Conservation (phyloP, 352 stramenopile genomes). For the Globisporangium perplexum region DNA sequence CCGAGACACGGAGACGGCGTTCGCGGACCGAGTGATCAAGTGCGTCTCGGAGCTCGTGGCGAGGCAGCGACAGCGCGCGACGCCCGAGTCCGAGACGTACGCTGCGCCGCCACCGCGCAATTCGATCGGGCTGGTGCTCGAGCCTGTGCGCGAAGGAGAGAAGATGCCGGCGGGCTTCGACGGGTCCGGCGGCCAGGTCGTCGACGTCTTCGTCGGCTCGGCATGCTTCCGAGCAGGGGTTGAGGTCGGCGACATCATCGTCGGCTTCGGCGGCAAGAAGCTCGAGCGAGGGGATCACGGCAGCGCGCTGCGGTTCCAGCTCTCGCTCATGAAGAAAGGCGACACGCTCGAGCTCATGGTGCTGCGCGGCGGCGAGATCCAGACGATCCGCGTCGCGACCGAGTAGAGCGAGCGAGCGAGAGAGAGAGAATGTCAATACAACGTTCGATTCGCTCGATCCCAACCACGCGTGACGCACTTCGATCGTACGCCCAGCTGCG, state of each 20-base stretch:
- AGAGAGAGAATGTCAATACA: not conserved
- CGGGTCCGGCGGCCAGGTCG: slow-evolving; percentile 36
- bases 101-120: slow-evolving; percentile 33
- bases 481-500: not conserved
- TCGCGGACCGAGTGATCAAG: slow-evolving; percentile 31
- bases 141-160: slow-evolving; percentile 29
- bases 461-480: not conserved
- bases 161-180: slow-evolving; percentile 26
- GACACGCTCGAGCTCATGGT: slow-evolving; percentile 42
- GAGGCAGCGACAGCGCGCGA: slow-evolving; percentile 28
- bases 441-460: not conserved
- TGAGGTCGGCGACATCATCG: slow-evolving; percentile 42
- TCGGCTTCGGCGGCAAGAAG: slow-evolving; percentile 41
- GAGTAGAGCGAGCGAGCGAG: slow-evolving; percentile 18
- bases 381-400: slow-evolving; percentile 36
- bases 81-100: slow-evolving; percentile 26
- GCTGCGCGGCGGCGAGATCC: slow-evolving; percentile 27
- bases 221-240: slow-evolving; percentile 41
- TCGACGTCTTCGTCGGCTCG: slow-evolving; percentile 47
- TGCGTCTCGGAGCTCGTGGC: slow-evolving; percentile 36
- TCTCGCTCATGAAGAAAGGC: slow-evolving; percentile 52
- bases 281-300: slow-evolving; percentile 44
- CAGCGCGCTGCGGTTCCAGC: slow-evolving; percentile 38
- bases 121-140: slow-evolving; percentile 46
- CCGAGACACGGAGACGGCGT: slow-evolving; percentile 21